Percentiles rank a stretch among this genome's conserved stretches.
Evolutionary conservation across 2,329 filamentous ascomycete genomes (phyloP).

Genomic region (Pleoardoris graminearum): DNA sequence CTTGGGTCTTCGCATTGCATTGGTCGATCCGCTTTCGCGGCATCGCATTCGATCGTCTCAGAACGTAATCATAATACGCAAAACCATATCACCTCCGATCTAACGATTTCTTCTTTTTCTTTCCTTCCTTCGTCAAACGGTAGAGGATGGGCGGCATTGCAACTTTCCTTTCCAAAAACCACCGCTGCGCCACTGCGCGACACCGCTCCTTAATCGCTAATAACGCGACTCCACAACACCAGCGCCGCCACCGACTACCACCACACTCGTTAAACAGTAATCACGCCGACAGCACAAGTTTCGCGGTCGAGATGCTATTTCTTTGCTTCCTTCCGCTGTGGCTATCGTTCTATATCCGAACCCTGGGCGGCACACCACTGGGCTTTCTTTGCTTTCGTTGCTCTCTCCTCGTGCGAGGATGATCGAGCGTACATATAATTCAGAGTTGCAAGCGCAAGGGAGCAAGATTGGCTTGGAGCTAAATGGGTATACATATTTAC

Average conservation of each 20-base stretch:
- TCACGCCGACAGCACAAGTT: slow-evolving; percentile 8
- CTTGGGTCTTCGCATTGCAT: slow-evolving; percentile 22
- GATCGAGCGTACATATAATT: slow-evolving; percentile 11
- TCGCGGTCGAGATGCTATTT: slow-evolving; percentile 5
- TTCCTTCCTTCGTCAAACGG: slow-evolving; percentile 7
- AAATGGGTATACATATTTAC: not conserved
- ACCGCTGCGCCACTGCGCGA: slow-evolving; percentile 13
- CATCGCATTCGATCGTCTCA: slow-evolving; percentile 16
- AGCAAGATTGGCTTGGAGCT: not conserved
- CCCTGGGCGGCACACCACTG: slow-evolving; percentile 6
- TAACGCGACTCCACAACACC: slow-evolving; percentile 3
- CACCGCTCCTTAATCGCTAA: slow-evolving; percentile 19
- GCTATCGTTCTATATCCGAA: slow-evolving; percentile 28
- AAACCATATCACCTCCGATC: slow-evolving; percentile 7
- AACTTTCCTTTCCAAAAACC: not conserved
- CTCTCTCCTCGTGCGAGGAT: slow-evolving; percentile 4
- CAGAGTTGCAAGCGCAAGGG: not conserved
- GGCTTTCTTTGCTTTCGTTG: slow-evolving; percentile 14
- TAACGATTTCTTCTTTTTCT: slow-evolving; percentile 18
- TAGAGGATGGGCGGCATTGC: slow-evolving; percentile 17
- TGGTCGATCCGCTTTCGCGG: slow-evolving; percentile 18
- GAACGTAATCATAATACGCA: slow-evolving; percentile 27
- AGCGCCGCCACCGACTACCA: slow-evolving; percentile 11
- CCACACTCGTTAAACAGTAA: slow-evolving; percentile 6
- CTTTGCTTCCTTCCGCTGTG: slow-evolving; percentile 1